Conservation (phyloP, 2,329 filamentous ascomycete genomes). For the Zasmidium citrigriseum region DNA sequence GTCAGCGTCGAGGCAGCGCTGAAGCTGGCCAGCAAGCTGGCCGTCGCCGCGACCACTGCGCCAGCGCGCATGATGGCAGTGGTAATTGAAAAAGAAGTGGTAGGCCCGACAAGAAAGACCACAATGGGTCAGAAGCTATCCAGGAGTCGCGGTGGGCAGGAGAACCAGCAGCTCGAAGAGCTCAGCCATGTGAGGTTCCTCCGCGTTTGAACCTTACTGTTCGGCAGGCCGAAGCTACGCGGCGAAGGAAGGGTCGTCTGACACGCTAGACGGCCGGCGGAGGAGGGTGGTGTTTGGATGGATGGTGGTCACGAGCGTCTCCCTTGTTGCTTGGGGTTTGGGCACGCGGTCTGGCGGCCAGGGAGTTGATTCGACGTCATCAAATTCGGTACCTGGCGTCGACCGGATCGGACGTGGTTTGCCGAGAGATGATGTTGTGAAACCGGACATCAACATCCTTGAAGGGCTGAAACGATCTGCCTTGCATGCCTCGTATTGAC, state of each 20-base stretch:
- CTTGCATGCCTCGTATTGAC: background rate
- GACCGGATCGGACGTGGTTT: background rate
- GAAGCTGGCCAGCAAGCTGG: constrained; percentile 28
- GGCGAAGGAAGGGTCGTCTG: constrained; percentile 16
- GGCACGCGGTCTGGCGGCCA: background rate
- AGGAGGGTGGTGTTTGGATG: constrained; percentile 4
- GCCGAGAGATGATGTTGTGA: constrained; percentile 2
- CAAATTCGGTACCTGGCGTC: too few relatives aligned
- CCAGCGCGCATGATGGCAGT: constrained; percentile 22
- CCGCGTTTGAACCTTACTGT: constrained; percentile 3
- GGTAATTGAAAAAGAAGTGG: background rate
- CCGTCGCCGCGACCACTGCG: constrained; percentile 22
- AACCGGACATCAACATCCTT: constrained; percentile 3
- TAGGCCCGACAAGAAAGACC: background rate
- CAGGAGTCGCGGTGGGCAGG: background rate
- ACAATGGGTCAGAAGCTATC: background rate
- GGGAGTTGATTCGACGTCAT: too few relatives aligned
- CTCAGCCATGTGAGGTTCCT: constrained; percentile 5
- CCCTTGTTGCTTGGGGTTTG: background rate
- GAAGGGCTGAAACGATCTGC: constrained; percentile 5
- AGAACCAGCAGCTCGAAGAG: background rate
- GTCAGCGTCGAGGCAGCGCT: constrained; percentile 54
- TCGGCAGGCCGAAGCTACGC: constrained; percentile 3
- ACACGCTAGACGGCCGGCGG: constrained; percentile 4
- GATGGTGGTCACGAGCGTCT: constrained; percentile 10